Evolutionary conservation across 2,329 filamentous ascomycete genomes (phyloP).

Genomic region (Neobulgaria alba): DNA sequence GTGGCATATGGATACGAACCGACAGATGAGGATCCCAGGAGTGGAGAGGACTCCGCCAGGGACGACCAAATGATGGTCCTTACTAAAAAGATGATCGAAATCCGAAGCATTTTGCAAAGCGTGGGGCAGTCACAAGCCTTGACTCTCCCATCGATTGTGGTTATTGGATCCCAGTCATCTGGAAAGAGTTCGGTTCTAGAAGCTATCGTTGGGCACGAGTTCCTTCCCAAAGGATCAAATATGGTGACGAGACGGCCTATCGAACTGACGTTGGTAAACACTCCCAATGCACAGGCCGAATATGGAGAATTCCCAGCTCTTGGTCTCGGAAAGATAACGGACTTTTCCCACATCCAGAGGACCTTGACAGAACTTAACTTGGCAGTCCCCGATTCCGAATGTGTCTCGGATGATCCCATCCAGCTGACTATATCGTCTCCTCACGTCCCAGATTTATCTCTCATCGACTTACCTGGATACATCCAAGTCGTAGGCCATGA

Average conservation of each 20-base stretch:
- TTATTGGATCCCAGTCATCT: conserved; percentile 96
- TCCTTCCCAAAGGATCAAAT: conserved; percentile 93
- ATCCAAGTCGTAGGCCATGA: conserved; percentile 92
- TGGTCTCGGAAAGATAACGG: conserved; percentile 79
- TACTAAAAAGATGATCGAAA: conserved; percentile 99
- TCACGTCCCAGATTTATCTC: conserved; percentile 85
- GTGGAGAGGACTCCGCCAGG: conserved; percentile 57
- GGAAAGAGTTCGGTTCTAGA: conserved; percentile 97
- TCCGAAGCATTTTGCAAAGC: conserved; percentile 80
- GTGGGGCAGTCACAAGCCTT: conserved; percentile 87
- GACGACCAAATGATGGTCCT: conserved; percentile 99
- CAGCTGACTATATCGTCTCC: conserved; percentile 93
- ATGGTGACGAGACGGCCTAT: conserved; percentile 97
- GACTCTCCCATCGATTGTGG: conserved; percentile 93
- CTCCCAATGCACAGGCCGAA: conserved; percentile 74
- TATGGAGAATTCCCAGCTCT: conserved; percentile 96
- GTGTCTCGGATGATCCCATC: conserved; percentile 94
- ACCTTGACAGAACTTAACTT: conserved; percentile 92
- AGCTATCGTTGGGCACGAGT: conserved; percentile 95
- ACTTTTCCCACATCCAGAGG: conserved; percentile 86
- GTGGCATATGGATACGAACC: conserved; percentile 72
- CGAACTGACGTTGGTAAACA: conserved; percentile 92
- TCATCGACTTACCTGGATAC: conserved; percentile 95
- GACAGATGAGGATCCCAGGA: conserved; percentile 53
- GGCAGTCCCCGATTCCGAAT: conserved; percentile 82